A percentile compares a stretch with the other conserved stretches of the same genome.
Evolutionary conservation across 2,329 filamentous ascomycete species (phyloP).

Genomic region (Pseudogymnoascus sp.): DNA sequence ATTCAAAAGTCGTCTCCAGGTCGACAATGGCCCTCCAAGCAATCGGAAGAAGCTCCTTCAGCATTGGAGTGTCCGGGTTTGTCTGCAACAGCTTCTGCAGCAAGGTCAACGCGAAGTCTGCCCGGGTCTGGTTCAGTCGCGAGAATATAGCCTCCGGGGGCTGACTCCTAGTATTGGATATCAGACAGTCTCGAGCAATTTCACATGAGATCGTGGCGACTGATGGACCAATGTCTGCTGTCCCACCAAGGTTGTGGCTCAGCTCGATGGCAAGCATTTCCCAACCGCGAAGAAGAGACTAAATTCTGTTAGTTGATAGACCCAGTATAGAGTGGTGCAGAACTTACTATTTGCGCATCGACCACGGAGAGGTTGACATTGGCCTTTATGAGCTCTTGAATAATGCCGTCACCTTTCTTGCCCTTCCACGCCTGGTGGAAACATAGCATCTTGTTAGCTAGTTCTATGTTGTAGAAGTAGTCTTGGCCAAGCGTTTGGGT

Average conservation of each 20-base stretch:
- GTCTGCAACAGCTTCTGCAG: slow-evolving; percentile 66
- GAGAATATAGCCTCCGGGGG: slow-evolving; percentile 76
- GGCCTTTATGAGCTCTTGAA: slow-evolving; percentile 72
- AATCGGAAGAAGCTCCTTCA: slow-evolving; percentile 42
- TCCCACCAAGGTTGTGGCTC: slow-evolving; percentile 46
- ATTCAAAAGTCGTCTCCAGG: slow-evolving; percentile 49
- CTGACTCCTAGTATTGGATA: slow-evolving; percentile 63
- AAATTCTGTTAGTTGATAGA: slow-evolving; percentile 22
- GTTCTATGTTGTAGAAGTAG: slow-evolving; percentile 76
- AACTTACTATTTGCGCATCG: slow-evolving; percentile 75
- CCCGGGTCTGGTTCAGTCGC: slow-evolving; percentile 64
- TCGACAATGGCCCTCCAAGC: slow-evolving; percentile 53
- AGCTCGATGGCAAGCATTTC: slow-evolving; percentile 81
- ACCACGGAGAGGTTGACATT: slow-evolving; percentile 89
- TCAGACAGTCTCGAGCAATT: slow-evolving; percentile 68
- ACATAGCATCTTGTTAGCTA: slow-evolving; percentile 66
- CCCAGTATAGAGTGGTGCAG: background rate
- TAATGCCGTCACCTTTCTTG: slow-evolving; percentile 62
- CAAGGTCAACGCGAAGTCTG: slow-evolving; percentile 73
- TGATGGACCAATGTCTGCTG: slow-evolving; percentile 43
- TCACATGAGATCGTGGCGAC: slow-evolving; percentile 33
- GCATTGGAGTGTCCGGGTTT: slow-evolving; percentile 40
- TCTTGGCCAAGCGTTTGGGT: slow-evolving; percentile 58
- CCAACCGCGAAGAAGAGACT: slow-evolving; percentile 82
- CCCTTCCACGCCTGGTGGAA: slow-evolving; percentile 74